Base-by-base conservation (phyloP, 225 moss, liverwort and hornwort species). In the Physcomitrium patens region DNA sequence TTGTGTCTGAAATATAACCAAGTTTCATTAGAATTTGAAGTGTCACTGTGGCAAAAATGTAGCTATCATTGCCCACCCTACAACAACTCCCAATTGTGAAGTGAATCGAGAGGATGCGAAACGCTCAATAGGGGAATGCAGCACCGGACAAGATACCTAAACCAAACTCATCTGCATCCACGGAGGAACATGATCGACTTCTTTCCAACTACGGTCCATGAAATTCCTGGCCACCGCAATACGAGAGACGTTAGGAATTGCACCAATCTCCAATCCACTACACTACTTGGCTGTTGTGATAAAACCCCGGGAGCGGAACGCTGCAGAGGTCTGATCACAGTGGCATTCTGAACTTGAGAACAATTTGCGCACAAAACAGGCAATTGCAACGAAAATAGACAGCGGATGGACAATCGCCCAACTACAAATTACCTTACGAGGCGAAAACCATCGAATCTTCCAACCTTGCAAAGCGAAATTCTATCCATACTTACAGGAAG, bases 131-230 rank as follows among this genome's bases (percentile, higher is more conserved):
- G 65, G 70, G 43, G 50, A 54, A 68, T 41, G 19, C 77, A 49
- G 20, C 62, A 68, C 9, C 26, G 12, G 71, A 57, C 23, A 78
- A 47, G 53, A 16, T 15, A 63, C 73, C 63, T 58, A 64, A 31
- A 69, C 58, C 42, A 62, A 76, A 23, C 60, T 45, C 71, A 46
- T 66, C 42, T 52, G 72, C 70, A 44, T 68, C 57, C 55, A 41
- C 60, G 0, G 28, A 11, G 45, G 14, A 74, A 43, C 31, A 31
- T 2, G 31, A 31, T 31, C 31, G 31, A 31, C 31, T 31, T 31
- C 31, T 31, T 31, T 31, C 31, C 31, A 31, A 31, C 46, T 24
- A 52, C 1, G 18, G 69, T 65, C 74, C 65, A 70, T 78, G 37
- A 60, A 60, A 60, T 70, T 51, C 52, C 58, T 69, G 69, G 13